Conservation (phyloP, 345 rosid genomes). For the Citrus sp. region DNA sequence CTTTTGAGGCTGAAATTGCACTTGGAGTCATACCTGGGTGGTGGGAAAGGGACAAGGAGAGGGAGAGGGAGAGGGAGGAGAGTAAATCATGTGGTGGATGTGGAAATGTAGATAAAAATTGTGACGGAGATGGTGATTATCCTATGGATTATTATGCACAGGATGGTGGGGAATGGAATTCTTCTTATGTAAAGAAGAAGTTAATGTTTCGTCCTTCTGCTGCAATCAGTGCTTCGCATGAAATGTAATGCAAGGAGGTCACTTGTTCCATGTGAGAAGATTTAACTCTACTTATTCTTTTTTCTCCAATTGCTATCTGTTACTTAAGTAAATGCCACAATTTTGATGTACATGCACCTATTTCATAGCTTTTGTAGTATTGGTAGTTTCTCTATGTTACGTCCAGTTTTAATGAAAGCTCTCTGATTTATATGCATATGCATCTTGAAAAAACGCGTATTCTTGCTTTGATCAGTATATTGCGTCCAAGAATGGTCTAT, state of each 20-base stretch:
- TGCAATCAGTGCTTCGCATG: background rate
- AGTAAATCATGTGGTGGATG: conserved; percentile 27
- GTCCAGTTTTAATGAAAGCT: too few relatives aligned
- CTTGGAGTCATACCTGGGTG: conserved; percentile 69
- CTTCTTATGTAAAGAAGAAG: conserved; percentile 66
- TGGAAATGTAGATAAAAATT: conserved; percentile 21
- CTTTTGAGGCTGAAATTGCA: conserved; percentile 91
- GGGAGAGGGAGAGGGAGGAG: conserved; percentile 21
- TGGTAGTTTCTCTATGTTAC: too few relatives aligned
- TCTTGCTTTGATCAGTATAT: too few relatives aligned
- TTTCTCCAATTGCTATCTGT: background rate
- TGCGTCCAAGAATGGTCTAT: too few relatives aligned
- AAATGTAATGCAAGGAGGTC: background rate
- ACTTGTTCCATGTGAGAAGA: conserved; percentile 3
- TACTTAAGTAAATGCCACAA: background rate
- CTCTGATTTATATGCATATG: too few relatives aligned
- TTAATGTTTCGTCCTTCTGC: conserved; percentile 34
- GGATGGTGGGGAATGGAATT: conserved; percentile 96
- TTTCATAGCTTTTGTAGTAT: too few relatives aligned
- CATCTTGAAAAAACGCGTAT: too few relatives aligned
- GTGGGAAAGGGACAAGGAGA: conserved; percentile 60
- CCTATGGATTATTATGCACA: conserved; percentile 98
- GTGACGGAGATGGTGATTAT: conserved; percentile 46
- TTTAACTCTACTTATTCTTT: conserved; percentile 1
- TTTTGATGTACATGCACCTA: background rate